Percentiles rank a stretch among this genome's conserved stretches.
Conservation (phyloP, 371 early-diverging fungal genomes). For the Dinochytrium kinnereticum region DNA sequence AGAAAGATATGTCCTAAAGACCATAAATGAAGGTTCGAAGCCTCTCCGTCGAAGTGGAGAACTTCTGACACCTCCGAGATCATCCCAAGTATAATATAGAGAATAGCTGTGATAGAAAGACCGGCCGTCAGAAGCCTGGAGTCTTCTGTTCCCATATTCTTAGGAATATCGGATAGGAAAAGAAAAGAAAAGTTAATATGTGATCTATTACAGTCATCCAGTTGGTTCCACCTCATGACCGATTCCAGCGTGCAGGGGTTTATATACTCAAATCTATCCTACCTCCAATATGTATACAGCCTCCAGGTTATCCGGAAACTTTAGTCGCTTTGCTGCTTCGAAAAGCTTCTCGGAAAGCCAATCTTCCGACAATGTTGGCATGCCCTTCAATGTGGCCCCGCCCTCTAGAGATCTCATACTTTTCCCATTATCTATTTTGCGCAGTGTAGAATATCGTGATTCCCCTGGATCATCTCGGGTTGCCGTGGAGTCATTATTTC, state of each 20-base stretch:
- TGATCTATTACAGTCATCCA: too few relatives aligned
- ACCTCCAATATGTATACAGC: background rate
- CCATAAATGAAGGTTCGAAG: background rate
- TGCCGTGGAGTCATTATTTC: too few relatives aligned
- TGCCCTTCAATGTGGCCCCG: too few relatives aligned
- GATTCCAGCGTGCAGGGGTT: too few relatives aligned
- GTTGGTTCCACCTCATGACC: too few relatives aligned
- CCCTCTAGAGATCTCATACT: too few relatives aligned
- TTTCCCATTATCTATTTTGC: too few relatives aligned
- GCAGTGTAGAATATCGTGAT: too few relatives aligned
- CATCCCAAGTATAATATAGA: background rate
- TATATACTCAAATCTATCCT: too few relatives aligned
- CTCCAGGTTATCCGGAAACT: background rate
- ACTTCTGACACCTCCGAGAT: background rate
- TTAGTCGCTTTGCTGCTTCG: background rate
- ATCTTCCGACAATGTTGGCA: background rate
- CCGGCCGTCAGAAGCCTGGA: background rate
- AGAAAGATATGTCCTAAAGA: background rate
- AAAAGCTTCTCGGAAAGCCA: background rate
- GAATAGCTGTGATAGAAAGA: background rate
- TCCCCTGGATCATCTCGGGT: too few relatives aligned
- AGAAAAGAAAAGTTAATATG: background rate
- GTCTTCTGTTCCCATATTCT: conserved; percentile 10
- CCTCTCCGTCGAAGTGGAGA: background rate
- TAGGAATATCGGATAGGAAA: background rate